These are phyloP conservation scores for Mycena chlorophos DNA, from an alignment of 768 basidiomycete genomes.

Conservation along the genomic window DNA sequence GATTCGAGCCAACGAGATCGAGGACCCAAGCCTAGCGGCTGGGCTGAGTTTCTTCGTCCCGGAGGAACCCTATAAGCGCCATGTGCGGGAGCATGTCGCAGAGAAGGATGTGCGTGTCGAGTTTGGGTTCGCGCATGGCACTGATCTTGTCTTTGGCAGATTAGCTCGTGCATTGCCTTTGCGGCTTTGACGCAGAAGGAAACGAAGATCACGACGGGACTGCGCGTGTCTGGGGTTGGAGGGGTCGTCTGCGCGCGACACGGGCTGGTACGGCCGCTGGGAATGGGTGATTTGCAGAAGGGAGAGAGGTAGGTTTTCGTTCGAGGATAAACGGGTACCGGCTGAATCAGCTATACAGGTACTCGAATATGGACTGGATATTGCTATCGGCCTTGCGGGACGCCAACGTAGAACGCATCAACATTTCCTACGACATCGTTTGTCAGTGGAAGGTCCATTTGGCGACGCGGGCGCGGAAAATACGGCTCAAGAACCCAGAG, in stretches of 20 bases:
- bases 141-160: conserved; percentile 4
- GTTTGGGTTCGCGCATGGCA: not conserved
- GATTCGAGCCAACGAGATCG: conserved; percentile 1
- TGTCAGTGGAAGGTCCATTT: conserved; percentile 23
- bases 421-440: conserved; percentile 26
- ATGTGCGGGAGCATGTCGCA: not conserved
- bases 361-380: conserved; percentile 27
- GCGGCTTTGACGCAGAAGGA: conserved; percentile 21
- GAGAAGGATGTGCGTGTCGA: conserved; percentile 10
- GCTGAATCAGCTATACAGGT: conserved; percentile 6
- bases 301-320: conserved; percentile 22
- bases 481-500: not conserved
- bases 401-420: not conserved
- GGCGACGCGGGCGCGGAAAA: not conserved
- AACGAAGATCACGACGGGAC: conserved; percentile 12
- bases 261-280: conserved; percentile 15
- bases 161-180: conserved; percentile 17
- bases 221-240: conserved; percentile 10
- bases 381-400: conserved; percentile 14
- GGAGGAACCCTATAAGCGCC: conserved; percentile 8
- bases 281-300: conserved; percentile 26
- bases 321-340: not conserved
- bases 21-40: conserved; percentile 12
- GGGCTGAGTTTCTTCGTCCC: conserved; percentile 17
- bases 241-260: conserved; percentile 17